phyloP scores from a whole-genome alignment of 768 basidiomycete genomes.

The Lactarius sanguifluus region DNA sequence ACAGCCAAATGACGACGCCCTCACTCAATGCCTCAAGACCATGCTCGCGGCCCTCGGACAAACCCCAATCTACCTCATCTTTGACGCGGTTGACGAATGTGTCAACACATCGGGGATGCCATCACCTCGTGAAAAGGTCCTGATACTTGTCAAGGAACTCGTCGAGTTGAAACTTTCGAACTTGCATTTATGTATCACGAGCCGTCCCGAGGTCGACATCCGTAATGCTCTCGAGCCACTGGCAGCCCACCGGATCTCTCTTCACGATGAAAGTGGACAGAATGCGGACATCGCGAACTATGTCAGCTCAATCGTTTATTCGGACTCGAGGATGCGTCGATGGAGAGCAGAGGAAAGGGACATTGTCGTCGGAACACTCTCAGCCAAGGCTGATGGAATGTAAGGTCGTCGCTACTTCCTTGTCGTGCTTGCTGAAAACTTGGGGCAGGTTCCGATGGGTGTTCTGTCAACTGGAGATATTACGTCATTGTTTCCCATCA shows the following conservation, averaged over 20 bases:
- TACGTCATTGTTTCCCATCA: background rate
- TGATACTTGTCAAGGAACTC: background rate
- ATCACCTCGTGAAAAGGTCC: background rate
- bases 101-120: background rate
- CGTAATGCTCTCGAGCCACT: background rate
- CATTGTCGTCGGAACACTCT: background rate
- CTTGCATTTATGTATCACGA: background rate
- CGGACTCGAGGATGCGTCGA: background rate
- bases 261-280: background rate
- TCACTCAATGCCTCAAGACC: constrained; percentile 1
- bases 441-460: constrained; percentile 4
- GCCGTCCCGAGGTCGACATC: background rate
- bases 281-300: background rate
- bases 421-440: too few relatives aligned
- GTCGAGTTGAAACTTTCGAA: background rate
- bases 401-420: background rate
- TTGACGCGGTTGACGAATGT: constrained; percentile 1
- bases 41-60: background rate
- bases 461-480: background rate
- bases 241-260: background rate
- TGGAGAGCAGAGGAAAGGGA: background rate
- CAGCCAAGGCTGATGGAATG: constrained; percentile 1
- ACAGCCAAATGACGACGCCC: background rate
- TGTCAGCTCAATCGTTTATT: background rate
- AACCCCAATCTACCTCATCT: background rate